Evolutionary conservation across 805 yeast species (phyloP), one percentile per base, ranked within the genome.

Genomic region (Saccharomyces jurei): DNA sequence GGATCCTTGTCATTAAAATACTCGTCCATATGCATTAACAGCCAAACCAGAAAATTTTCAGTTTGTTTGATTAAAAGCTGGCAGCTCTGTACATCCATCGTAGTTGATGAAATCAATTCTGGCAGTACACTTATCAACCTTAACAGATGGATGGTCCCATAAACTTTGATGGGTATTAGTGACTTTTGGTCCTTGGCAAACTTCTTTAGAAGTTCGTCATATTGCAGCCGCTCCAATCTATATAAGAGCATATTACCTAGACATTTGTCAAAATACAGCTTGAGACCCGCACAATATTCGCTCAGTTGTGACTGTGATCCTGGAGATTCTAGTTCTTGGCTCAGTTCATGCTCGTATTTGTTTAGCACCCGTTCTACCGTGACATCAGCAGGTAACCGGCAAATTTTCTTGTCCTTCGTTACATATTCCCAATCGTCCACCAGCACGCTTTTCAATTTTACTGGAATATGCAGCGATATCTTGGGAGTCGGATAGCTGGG

Each of bases 401-500:
- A 80, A 47, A 89, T 69, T 66, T 83, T 82, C 51, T 85, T 84
- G 60, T 89, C 87, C 61, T 87, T 87, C 0, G 98, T 90, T 32
- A 92, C 78, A 60, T 76, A 77, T 69, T 92, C 97, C 99, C 98
- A 92, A 73, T 92, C 98, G 67, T 89, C 90, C 0, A 91, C 96
- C 41, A 92, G 72, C 2, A 83, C 63, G 5, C 85, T 73, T 68
- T 90, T 91, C 54, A 92, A 73, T 30, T 76, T 71, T 50, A 83
- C 82, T 1, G 92, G 87, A 6, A 91, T 79, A 13, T 73, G 71
- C 14, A 89, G 62, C 48, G 73, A 68, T 21, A 89, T 76, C 61
- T 86, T 56, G 0, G 64, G 61, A 4, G 54, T 50, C 9, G 49
- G 28, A 2, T n/a, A 22, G 25, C 47, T 52, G 13, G 54, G 27